Evolutionary conservation across 805 yeast genomes (phyloP).

Genomic region (Priceomyces carsonii): DNA sequence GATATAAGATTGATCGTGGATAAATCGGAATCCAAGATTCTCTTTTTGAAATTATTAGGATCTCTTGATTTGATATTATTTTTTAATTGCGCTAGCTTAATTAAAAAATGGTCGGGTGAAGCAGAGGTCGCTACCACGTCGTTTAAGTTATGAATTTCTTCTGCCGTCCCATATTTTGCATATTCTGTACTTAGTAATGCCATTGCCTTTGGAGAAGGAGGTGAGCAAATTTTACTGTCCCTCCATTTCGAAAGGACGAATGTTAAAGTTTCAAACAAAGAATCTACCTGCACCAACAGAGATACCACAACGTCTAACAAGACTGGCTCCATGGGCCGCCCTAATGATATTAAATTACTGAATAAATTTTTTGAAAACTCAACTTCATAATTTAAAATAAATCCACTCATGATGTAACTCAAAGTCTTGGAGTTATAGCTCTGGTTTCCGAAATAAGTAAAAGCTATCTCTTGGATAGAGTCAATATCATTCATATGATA

Average conservation of each 20-base stretch:
- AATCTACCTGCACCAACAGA: slow-evolving; percentile 25
- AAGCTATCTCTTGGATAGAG: slow-evolving; percentile 20
- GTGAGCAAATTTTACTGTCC: slow-evolving; percentile 16
- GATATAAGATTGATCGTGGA: slow-evolving; percentile 18
- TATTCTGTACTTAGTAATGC: slow-evolving; percentile 28
- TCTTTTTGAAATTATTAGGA: slow-evolving; percentile 24
- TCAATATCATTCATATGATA: slow-evolving; percentile 36
- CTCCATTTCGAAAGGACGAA: slow-evolving; percentile 29
- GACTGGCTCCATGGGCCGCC: slow-evolving; percentile 20
- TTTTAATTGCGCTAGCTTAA: slow-evolving; percentile 23
- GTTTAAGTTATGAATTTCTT: slow-evolving; percentile 25
- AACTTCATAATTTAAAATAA: slow-evolving; percentile 33
- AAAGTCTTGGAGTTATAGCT: slow-evolving; percentile 24
- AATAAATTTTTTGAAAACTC: slow-evolving; percentile 28
- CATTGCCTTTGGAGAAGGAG: slow-evolving; percentile 27
- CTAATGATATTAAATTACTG: slow-evolving; percentile 21
- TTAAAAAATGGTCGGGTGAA: slow-evolving; percentile 21
- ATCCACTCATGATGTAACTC: slow-evolving; percentile 29
- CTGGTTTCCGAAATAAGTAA: slow-evolving; percentile 19
- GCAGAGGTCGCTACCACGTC: slow-evolving; percentile 19
- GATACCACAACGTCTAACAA: slow-evolving; percentile 28
- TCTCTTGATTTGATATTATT: slow-evolving; percentile 26
- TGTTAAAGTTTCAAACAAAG: slow-evolving; percentile 31
- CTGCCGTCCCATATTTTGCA: slow-evolving; percentile 26
- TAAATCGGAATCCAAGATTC: slow-evolving; percentile 24